Conservation (phyloP, 768 basidiomycete genomes). For the Boletus reticulatus region DNA sequence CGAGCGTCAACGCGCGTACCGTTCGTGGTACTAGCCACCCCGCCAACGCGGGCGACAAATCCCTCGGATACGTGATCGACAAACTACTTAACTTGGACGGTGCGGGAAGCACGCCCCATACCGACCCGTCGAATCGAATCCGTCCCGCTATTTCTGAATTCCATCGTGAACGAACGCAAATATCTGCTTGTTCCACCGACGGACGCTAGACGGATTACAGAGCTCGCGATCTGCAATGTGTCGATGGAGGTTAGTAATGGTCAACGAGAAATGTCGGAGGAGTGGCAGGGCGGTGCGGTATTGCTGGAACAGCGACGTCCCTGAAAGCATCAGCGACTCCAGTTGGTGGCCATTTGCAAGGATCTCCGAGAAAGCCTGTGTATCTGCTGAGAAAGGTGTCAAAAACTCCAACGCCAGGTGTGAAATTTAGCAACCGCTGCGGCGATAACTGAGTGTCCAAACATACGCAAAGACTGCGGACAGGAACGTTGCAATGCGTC, state of each 20-base stretch:
- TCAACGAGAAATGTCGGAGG: slow-evolving; percentile 63
- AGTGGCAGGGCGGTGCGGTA: slow-evolving; percentile 49
- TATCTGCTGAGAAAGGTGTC: slow-evolving; percentile 47
- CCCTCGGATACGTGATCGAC: slow-evolving; percentile 61
- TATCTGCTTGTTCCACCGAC: no score
- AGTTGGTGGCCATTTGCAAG: slow-evolving; percentile 61
- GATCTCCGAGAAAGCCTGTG: slow-evolving; percentile 56
- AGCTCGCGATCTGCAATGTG: slow-evolving; percentile 55
- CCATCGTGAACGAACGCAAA: no score
- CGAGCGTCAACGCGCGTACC: slow-evolving; percentile 48
- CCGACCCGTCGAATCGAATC: slow-evolving; percentile 65
- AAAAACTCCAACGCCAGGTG: no score
- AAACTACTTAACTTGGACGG: slow-evolving; percentile 51
- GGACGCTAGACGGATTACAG: no score
- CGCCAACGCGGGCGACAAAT: slow-evolving; percentile 60
- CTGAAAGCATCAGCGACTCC: slow-evolving; percentile 56
- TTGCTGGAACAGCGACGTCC: slow-evolving; percentile 48
- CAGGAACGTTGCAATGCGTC: no score
- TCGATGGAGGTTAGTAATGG: slow-evolving; percentile 40
- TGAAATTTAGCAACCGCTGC: no score
- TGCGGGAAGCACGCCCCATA: slow-evolving; percentile 69
- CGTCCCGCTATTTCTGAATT: slow-evolving; percentile 49
- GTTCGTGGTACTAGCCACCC: slow-evolving; percentile 64
- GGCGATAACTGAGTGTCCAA: no score
- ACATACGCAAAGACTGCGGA: no score